A percentile compares a stretch with the other conserved stretches of the same genome.
Conservation (phyloP, 2,329 filamentous ascomycete genomes). For the Colletotrichum melonis region DNA sequence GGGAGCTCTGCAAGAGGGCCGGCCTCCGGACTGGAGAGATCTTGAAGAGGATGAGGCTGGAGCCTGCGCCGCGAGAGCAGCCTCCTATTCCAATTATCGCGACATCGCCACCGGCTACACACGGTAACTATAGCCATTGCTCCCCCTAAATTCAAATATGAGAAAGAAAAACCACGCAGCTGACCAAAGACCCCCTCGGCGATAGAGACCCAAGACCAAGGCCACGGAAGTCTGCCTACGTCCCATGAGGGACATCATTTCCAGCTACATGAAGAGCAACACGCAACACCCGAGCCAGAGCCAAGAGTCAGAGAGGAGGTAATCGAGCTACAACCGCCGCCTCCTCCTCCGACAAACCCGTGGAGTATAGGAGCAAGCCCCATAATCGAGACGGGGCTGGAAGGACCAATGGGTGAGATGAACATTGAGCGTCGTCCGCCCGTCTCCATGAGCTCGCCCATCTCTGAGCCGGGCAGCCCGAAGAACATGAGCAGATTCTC, state of each 20-base stretch:
- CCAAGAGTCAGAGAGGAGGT: conserved; percentile 40
- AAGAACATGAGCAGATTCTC: conserved; percentile 6
- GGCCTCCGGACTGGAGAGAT: conserved; percentile 62
- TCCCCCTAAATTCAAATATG: neutral
- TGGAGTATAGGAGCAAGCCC: conserved; percentile 28
- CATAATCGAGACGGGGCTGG: neutral
- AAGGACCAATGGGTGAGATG: neutral
- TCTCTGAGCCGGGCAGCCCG: conserved; percentile 19
- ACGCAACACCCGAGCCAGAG: neutral
- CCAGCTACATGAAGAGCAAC: neutral
- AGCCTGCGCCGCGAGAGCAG: conserved; percentile 39
- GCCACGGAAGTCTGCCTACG: neutral
- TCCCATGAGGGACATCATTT: neutral
- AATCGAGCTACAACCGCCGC: conserved; percentile 17
- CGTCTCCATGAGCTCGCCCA: conserved; percentile 28
- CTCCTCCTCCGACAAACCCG: conserved; percentile 25
- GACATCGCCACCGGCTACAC: conserved; percentile 8
- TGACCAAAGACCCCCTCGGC: neutral
- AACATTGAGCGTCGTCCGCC: conserved; percentile 24
- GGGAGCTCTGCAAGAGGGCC: conserved; percentile 58
- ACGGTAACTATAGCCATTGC: neutral
- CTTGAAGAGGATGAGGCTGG: conserved; percentile 65
- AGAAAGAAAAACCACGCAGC: neutral
- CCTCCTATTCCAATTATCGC: neutral
- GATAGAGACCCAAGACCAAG: neutral